Evolutionary conservation across 2,329 filamentous ascomycete genomes (phyloP).

Genomic region (Epichloe scottii): DNA sequence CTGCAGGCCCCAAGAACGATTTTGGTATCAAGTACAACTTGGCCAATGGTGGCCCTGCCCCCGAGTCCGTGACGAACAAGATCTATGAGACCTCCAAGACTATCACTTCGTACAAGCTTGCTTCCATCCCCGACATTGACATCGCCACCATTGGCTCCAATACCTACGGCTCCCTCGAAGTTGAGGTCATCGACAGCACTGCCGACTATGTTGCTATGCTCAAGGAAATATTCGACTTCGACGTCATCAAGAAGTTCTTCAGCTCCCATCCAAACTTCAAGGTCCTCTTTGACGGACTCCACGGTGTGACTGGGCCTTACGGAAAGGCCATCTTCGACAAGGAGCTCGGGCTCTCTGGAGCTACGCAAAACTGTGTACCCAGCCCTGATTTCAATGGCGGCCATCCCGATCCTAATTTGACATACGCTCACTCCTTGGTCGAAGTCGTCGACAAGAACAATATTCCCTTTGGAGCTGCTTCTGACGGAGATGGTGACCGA

Average conservation of each 20-base stretch:
- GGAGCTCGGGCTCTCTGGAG: constrained; percentile 70
- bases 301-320: constrained; percentile 91
- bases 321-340: constrained; percentile 89
- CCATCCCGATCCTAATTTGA: constrained; percentile 95
- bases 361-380: constrained; percentile 83
- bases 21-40: constrained; percentile 99
- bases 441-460: constrained; percentile 82
- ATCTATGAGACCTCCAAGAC: constrained; percentile 88
- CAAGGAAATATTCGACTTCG: constrained; percentile 98
- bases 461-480: constrained; percentile 92
- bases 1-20: constrained; percentile 72
- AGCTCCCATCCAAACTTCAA: constrained; percentile 81
- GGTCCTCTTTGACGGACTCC: constrained; percentile 87
- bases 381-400: constrained; percentile 93
- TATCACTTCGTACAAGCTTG: constrained; percentile 83
- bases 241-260: constrained; percentile 91
- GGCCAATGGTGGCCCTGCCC: constrained; percentile 86
- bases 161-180: constrained; percentile 76
- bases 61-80: constrained; percentile 95
- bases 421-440: constrained; percentile 89
- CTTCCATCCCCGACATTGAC: constrained; percentile 77
- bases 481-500: constrained; percentile 92
- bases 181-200: constrained; percentile 90
- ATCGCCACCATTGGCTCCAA: constrained; percentile 70
- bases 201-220: constrained; percentile 89